Percentiles rank a stretch among this genome's conserved stretches.
Conservation (phyloP, 2,329 filamentous ascomycete species). For the Trichoderma sp. region DNA sequence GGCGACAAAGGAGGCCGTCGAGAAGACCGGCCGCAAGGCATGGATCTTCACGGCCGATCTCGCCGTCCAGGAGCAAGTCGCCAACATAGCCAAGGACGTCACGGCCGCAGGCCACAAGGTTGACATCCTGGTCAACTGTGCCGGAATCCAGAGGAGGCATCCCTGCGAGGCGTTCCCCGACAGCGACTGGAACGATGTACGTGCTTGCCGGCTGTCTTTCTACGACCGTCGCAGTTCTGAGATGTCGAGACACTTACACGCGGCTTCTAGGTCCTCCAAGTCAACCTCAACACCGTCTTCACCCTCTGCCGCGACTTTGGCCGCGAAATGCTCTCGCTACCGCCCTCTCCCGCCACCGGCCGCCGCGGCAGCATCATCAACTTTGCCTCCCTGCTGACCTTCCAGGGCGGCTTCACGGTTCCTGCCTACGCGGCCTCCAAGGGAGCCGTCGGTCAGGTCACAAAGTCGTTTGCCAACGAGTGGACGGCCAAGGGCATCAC, state of each 20-base stretch:
- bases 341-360: conserved; percentile 50
- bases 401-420: conserved; percentile 86
- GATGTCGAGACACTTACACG: background rate
- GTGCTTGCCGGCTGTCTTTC: conserved; percentile 12
- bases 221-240: too few relatives aligned
- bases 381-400: conserved; percentile 76
- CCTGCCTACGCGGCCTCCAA: conserved; percentile 87
- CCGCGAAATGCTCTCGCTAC: conserved; percentile 71
- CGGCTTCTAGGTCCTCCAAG: conserved; percentile 67
- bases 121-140: conserved; percentile 82
- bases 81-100: conserved; percentile 61
- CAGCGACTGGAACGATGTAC: conserved; percentile 71
- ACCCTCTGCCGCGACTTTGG: conserved; percentile 75
- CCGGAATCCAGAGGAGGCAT: conserved; percentile 81
- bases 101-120: conserved; percentile 66
- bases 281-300: conserved; percentile 84
- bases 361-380: conserved; percentile 78
- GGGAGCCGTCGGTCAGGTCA: conserved; percentile 81
- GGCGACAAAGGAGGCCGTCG: conserved; percentile 63
- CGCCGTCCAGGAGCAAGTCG: conserved; percentile 60
- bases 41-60: conserved; percentile 72
- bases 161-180: conserved; percentile 75
- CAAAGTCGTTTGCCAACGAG: conserved; percentile 83
- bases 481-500: conserved; percentile 79
- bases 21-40: conserved; percentile 66